These are phyloP conservation scores for Fennellomyces sp. DNA, from an alignment of 371 early-diverging fungal genomes.

Conservation along the genomic window DNA sequence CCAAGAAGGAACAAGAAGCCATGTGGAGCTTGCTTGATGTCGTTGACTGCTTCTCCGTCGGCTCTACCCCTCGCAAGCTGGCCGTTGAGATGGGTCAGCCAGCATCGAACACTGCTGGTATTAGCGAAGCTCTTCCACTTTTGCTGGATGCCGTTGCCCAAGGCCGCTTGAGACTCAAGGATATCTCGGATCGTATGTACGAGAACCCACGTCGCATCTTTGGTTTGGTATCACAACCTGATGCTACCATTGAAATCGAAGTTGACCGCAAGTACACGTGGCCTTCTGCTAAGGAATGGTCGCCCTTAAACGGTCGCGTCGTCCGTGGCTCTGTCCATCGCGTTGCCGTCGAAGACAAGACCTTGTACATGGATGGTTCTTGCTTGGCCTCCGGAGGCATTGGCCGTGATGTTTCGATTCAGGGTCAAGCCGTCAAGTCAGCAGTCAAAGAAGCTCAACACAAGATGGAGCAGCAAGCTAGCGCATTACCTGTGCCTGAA, in stretches of 20 bases:
- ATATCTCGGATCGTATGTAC: conserved; percentile 74
- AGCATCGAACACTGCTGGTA: conserved; percentile 54
- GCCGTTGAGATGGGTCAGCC: conserved; percentile 54
- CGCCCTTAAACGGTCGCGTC: conserved; percentile 49
- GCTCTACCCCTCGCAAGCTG: conserved; percentile 67
- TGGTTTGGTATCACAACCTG: conserved; percentile 82
- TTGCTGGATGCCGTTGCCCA: conserved; percentile 84
- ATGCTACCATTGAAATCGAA: conserved; percentile 89
- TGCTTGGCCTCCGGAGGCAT: conserved; percentile 41
- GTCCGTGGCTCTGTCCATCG: conserved; percentile 76
- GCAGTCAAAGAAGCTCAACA: conserved; percentile 13
- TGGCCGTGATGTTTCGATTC: conserved; percentile 60
- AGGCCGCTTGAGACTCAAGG: conserved; percentile 80
- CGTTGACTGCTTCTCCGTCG: conserved; percentile 92
- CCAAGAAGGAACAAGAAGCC: conserved; percentile 61
- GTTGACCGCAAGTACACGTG: conserved; percentile 57
- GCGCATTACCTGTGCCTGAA: conserved; percentile 12
- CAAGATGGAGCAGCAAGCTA: conserved; percentile 6
- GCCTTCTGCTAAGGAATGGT: conserved; percentile 41
- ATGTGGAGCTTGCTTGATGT: conserved; percentile 80
- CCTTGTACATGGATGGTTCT: conserved; percentile 84
- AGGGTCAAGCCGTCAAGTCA: conserved; percentile 41
- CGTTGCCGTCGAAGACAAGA: conserved; percentile 83
- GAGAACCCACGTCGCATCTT: conserved; percentile 90
- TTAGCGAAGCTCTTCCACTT: conserved; percentile 78